Conservation (phyloP, 352 stramenopile genomes). For the Chrysophaeum taylorii region DNA sequence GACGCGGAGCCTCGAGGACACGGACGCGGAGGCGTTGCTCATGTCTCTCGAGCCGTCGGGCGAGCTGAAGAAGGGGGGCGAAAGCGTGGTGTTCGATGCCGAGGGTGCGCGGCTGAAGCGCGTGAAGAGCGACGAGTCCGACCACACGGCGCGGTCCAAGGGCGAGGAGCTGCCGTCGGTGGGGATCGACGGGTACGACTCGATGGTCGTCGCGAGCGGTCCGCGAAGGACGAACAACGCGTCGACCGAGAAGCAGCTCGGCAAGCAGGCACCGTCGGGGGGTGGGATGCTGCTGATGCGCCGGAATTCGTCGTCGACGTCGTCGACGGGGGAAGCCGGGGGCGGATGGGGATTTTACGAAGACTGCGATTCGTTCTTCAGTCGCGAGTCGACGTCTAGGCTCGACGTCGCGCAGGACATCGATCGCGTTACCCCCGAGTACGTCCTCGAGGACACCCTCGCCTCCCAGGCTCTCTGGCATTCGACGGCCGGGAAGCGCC, state of each 20-base stretch:
- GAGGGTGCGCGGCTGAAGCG: no score
- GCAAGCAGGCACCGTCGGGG: neutral
- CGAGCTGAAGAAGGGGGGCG: no score
- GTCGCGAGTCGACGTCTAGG: neutral
- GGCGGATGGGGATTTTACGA: constrained; percentile 8
- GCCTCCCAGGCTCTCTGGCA: constrained; percentile 55
- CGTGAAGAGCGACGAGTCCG: no score
- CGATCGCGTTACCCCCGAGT: constrained; percentile 34
- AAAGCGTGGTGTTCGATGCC: no score
- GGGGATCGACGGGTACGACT: neutral
- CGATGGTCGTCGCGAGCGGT: neutral
- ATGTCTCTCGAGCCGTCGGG: neutral
- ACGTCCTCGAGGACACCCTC: constrained; percentile 56
- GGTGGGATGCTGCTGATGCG: neutral
- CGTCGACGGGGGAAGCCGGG: neutral
- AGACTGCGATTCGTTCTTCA: constrained; percentile 2
- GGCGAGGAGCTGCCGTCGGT: no score
- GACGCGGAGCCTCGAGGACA: neutral
- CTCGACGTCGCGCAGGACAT: neutral
- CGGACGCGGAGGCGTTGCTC: neutral
- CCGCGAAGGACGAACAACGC: neutral
- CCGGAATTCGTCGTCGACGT: neutral
- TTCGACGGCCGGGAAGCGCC: constrained; percentile 57
- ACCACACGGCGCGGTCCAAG: no score
- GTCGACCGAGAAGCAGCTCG: neutral